Conservation (phyloP, 306 rosid genomes). For the Cucurbita maxima region DNA sequence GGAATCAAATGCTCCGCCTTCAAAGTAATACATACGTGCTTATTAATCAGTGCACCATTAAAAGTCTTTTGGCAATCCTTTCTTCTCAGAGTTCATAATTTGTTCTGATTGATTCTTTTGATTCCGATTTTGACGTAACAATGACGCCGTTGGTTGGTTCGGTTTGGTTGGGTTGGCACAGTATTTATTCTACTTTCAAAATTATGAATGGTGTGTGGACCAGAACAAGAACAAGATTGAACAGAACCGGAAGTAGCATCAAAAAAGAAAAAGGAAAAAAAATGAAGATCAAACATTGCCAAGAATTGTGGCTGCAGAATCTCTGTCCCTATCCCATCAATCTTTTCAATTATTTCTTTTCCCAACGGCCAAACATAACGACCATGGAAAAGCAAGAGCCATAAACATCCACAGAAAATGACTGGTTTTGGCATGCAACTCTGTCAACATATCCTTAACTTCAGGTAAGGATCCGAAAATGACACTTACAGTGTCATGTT, state of each 20-base stretch:
- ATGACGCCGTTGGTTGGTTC: not conserved
- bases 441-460: not conserved
- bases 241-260: not conserved
- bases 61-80: no score
- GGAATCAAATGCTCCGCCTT: not conserved
- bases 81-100: no score
- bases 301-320: conserved; percentile 2
- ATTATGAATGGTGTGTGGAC: not conserved
- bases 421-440: not conserved
- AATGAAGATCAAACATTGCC: not conserved
- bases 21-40: no score
- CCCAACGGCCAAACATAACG: conserved; percentile 1
- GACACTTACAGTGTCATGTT: not conserved
- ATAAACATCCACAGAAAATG: not conserved
- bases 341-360: not conserved
- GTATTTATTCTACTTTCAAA: not conserved
- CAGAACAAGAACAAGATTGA: not conserved
- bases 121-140: not conserved
- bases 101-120: not conserved
- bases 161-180: no score
- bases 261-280: not conserved
- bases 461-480: not conserved
- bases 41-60: no score
- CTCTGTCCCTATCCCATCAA: not conserved
- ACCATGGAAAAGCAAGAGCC: not conserved